These are phyloP conservation scores for Geotrichum carabidarum DNA, from an alignment of 1,139 yeast genomes.

Conservation along the genomic window DNA sequence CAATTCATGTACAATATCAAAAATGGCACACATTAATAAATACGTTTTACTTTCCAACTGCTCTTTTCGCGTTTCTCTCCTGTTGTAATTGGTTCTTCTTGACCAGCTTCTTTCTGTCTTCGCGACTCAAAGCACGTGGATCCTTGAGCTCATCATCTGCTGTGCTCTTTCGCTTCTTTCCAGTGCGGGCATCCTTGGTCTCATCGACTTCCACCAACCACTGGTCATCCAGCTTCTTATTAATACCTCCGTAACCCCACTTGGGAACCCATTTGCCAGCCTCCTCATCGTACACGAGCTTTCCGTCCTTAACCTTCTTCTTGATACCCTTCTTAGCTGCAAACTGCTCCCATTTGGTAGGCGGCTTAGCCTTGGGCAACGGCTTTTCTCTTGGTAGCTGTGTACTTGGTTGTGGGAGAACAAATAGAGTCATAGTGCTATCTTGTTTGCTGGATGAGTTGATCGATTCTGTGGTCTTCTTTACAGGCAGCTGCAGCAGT, in stretches of 20 bases:
- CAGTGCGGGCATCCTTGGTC: conserved; percentile 42
- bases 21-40: background rate
- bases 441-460: conserved; percentile 52
- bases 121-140: conserved; percentile 75
- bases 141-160: conserved; percentile 62
- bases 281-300: conserved; percentile 84
- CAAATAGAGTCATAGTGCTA: conserved; percentile 74
- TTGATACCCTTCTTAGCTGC: conserved; percentile 94
- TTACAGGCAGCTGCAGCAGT: conserved; percentile 80
- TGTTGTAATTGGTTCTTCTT: conserved; percentile 86
- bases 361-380: conserved; percentile 84
- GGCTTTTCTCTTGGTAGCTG: conserved; percentile 92
- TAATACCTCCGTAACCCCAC: conserved; percentile 96
- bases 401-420: conserved; percentile 79
- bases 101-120: conserved; percentile 76
- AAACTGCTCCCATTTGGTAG: conserved; percentile 94
- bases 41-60: conserved; percentile 21
- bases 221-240: conserved; percentile 79
- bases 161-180: conserved; percentile 39
- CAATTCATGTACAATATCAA: no score
- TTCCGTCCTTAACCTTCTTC: conserved; percentile 85
- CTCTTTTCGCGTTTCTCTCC: conserved; percentile 56
- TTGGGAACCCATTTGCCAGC: conserved; percentile 94
- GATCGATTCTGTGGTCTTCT: conserved; percentile 70
- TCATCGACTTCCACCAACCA: conserved; percentile 96